Percentiles rank a stretch among this genome's conserved stretches.
phyloP scores from a whole-genome alignment of 1,139 yeast species.

The Nakaseomyces kungkrabaensis region DNA sequence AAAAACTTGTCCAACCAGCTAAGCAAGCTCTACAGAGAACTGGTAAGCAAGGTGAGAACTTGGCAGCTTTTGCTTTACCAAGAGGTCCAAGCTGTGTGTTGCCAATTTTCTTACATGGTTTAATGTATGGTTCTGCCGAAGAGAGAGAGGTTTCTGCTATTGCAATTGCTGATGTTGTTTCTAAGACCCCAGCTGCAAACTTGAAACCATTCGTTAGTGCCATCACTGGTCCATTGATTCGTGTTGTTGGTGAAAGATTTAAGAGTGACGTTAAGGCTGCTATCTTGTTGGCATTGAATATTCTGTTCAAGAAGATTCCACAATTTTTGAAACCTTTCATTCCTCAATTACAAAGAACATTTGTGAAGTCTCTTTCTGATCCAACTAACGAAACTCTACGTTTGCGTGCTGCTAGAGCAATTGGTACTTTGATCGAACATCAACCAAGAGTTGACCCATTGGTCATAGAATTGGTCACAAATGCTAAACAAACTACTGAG shows the following conservation, averaged over 20 bases:
- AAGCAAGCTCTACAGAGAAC: conserved; percentile 60
- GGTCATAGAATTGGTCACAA: conserved; percentile 70
- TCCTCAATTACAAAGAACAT: conserved; percentile 96
- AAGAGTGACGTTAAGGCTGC: conserved; percentile 87
- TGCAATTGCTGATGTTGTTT: conserved; percentile 82
- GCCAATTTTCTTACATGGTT: conserved; percentile 89
- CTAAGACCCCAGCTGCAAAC: conserved; percentile 71
- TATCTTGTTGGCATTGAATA: conserved; percentile 73
- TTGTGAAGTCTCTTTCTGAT: conserved; percentile 84
- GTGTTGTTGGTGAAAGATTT: conserved; percentile 95
- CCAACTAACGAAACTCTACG: conserved; percentile 62
- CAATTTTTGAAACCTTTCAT: conserved; percentile 88
- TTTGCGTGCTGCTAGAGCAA: conserved; percentile 79
- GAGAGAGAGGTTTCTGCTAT: conserved; percentile 80
- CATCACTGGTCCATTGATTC: conserved; percentile 93
- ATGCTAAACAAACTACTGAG: conserved; percentile 51
- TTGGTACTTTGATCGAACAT: conserved; percentile 76
- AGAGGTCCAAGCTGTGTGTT: conserved; percentile 81
- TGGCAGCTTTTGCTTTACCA: conserved; percentile 67
- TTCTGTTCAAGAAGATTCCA: conserved; percentile 73
- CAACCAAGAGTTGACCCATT: conserved; percentile 94
- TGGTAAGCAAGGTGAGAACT: conserved; percentile 49
- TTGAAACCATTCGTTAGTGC: conserved; percentile 85
- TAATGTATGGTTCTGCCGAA: conserved; percentile 83
- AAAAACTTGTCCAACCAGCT: conserved; percentile 68